Evolutionary conservation across 192 early-diverging fungal genomes (phyloP).

Genomic region (Phycomyces blakesleeanus): DNA sequence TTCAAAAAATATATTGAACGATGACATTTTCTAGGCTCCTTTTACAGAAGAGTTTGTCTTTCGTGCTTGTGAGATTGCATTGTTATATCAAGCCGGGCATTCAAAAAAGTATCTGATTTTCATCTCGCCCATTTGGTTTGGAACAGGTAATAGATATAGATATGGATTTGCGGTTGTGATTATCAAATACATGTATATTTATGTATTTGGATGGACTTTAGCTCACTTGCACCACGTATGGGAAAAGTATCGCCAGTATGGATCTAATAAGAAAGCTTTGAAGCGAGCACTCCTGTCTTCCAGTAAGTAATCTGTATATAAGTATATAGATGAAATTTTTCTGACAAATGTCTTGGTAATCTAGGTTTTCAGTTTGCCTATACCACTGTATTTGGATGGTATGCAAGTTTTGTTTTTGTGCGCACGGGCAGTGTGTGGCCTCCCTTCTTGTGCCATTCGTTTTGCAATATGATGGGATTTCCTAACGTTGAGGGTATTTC

Average conservation of each 20-base stretch:
- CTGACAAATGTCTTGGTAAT: not conserved
- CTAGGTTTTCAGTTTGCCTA: constrained; percentile 65
- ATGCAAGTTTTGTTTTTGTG: constrained; percentile 61
- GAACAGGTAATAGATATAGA: constrained; percentile 69
- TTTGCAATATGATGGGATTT: constrained; percentile 78
- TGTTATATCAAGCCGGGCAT: constrained; percentile 41
- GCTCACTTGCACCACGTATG: constrained; percentile 71
- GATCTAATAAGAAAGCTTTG: constrained; percentile 34
- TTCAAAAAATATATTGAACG: not conserved
- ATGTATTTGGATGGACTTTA: constrained; percentile 10
- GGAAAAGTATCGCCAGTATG: constrained; percentile 46
- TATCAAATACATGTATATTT: not conserved
- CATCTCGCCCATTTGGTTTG: constrained; percentile 65
- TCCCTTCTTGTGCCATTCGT: constrained; percentile 56
- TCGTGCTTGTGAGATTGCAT: constrained; percentile 61
- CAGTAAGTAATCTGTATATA: constrained; percentile 9
- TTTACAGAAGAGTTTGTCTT: constrained; percentile 74
- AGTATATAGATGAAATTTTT: not conserved
- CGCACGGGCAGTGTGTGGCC: constrained; percentile 52
- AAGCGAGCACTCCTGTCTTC: constrained; percentile 32
- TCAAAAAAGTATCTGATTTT: constrained; percentile 42
- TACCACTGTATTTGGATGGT: constrained; percentile 80
- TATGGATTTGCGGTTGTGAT: no score
- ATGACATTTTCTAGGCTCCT: constrained; percentile 51
- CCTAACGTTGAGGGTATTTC: constrained; percentile 45